A percentile compares a stretch with the other conserved stretches of the same genome.
phyloP scores from a whole-genome alignment of 2,329 filamentous ascomycete species.

The Cercospora sp. region DNA sequence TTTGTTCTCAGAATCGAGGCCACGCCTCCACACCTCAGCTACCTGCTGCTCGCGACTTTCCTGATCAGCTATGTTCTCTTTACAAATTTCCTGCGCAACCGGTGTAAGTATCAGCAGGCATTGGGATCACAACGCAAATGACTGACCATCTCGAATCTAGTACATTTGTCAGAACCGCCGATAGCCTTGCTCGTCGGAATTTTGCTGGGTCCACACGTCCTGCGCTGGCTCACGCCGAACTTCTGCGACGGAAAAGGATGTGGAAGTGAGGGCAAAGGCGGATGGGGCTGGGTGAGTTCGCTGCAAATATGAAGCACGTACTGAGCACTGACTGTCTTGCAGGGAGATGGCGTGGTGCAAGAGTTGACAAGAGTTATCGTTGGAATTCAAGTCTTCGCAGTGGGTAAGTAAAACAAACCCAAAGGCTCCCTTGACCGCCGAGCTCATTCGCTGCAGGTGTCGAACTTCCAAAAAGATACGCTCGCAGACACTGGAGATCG shows the following conservation, averaged over 20 bases:
- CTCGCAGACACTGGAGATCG: slow-evolving; percentile 54
- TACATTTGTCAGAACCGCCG: slow-evolving; percentile 53
- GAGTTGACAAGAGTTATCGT: slow-evolving; percentile 48
- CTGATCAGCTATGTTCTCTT: slow-evolving; percentile 51
- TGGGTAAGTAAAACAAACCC: slow-evolving; percentile 16
- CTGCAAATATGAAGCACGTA: not conserved
- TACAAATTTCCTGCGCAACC: slow-evolving; percentile 49
- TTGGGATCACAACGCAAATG: not conserved
- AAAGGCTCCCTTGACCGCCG: not conserved
- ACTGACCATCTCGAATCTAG: slow-evolving; percentile 15
- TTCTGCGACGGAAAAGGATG: slow-evolving; percentile 36
- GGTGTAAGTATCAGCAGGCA: slow-evolving; percentile 22
- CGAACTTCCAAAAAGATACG: slow-evolving; percentile 47
- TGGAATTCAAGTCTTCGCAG: slow-evolving; percentile 46
- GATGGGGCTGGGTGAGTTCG: slow-evolving; percentile 43
- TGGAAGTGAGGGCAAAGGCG: slow-evolving; percentile 24
- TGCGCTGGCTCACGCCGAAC: slow-evolving; percentile 45
- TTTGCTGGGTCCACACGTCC: slow-evolving; percentile 44
- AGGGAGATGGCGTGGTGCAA: slow-evolving; percentile 45
- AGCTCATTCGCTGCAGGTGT: slow-evolving; percentile 27
- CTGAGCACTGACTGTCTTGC: not conserved
- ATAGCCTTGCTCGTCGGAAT: slow-evolving; percentile 51
- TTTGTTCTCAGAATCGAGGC: slow-evolving; percentile 41
- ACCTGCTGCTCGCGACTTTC: slow-evolving; percentile 48
- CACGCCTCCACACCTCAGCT: slow-evolving; percentile 49